A percentile compares a stretch with the other conserved stretches of the same genome.
Evolutionary conservation across 805 yeast genomes (phyloP).

Genomic region (Huiozyma sinensis): DNA sequence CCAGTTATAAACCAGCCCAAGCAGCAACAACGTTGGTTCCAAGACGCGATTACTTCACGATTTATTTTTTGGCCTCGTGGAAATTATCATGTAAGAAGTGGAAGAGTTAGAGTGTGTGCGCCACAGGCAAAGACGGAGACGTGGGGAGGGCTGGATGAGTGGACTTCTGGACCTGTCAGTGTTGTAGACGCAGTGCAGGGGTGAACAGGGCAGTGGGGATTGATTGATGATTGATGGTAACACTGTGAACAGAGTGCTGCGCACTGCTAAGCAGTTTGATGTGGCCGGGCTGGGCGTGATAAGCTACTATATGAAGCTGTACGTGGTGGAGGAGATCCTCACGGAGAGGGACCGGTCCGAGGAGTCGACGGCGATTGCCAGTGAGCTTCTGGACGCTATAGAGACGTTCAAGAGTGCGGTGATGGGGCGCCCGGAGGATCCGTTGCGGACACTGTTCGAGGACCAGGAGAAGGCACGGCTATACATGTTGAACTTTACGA

Average conservation of each 20-base stretch:
- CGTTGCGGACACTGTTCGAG: conserved; percentile 33
- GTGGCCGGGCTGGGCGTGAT: conserved; percentile 17
- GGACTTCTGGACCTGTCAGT: neutral
- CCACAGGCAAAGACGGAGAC: neutral
- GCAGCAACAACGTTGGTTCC: too few species aligned
- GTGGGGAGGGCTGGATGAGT: neutral
- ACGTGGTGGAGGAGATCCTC: conserved; percentile 66
- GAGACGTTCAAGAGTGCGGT: conserved; percentile 42
- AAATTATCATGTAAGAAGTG: too few species aligned
- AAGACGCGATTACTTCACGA: too few species aligned
- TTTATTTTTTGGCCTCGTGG: too few species aligned
- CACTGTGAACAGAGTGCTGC: conserved; percentile 6
- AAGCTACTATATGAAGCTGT: conserved; percentile 33
- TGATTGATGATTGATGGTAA: neutral
- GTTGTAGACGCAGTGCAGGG: too few species aligned
- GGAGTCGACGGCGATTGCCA: conserved; percentile 50
- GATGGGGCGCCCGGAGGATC: conserved; percentile 24
- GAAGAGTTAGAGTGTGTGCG: too few species aligned
- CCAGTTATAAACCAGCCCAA: too few species aligned
- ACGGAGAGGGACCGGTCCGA: conserved; percentile 46
- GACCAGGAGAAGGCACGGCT: conserved; percentile 51
- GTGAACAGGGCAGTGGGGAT: too few species aligned
- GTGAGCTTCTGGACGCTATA: conserved; percentile 55
- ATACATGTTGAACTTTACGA: conserved; percentile 47
- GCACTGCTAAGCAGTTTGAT: conserved; percentile 19